Evolutionary conservation across 1,139 yeast genomes (phyloP).

Genomic region (Kluyveromyces sp.): DNA sequence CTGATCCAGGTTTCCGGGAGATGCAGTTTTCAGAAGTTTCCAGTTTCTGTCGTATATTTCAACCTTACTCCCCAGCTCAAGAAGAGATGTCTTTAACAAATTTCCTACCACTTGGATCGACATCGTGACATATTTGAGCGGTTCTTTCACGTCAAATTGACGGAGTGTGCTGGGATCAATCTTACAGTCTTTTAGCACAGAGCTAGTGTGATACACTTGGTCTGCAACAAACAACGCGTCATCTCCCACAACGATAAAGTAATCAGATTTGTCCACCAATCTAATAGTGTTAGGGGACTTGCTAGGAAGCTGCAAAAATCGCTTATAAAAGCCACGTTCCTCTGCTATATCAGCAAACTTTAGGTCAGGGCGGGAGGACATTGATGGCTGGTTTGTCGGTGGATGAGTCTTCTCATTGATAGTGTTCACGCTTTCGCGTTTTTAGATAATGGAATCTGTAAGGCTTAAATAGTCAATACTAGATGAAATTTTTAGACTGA

Average conservation of each 20-base stretch:
- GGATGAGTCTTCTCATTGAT: background rate
- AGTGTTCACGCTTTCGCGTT: background rate
- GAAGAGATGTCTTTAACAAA: conserved; percentile 57
- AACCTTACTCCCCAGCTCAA: conserved; percentile 66
- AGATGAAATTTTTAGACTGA: no score
- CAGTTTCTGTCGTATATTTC: conserved; percentile 65
- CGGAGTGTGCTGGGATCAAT: conserved; percentile 33
- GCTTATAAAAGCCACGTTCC: conserved; percentile 50
- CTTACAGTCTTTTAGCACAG: conserved; percentile 57
- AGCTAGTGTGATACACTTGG: conserved; percentile 68
- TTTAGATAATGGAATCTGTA: no score
- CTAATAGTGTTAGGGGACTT: conserved; percentile 49
- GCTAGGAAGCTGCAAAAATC: conserved; percentile 46
- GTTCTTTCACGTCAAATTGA: conserved; percentile 30
- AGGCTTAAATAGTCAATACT: no score
- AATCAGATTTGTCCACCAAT: conserved; percentile 70
- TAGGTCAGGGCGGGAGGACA: conserved; percentile 67
- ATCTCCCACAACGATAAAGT: conserved; percentile 62
- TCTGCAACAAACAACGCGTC: conserved; percentile 85
- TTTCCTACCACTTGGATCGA: conserved; percentile 66
- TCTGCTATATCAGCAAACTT: conserved; percentile 53
- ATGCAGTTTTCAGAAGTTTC: conserved; percentile 55
- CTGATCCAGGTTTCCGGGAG: conserved; percentile 86
- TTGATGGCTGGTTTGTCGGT: conserved; percentile 14
- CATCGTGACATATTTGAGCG: conserved; percentile 63